Conservation (phyloP, 2,329 filamentous ascomycete species). For the Emergomyces orientalis region DNA sequence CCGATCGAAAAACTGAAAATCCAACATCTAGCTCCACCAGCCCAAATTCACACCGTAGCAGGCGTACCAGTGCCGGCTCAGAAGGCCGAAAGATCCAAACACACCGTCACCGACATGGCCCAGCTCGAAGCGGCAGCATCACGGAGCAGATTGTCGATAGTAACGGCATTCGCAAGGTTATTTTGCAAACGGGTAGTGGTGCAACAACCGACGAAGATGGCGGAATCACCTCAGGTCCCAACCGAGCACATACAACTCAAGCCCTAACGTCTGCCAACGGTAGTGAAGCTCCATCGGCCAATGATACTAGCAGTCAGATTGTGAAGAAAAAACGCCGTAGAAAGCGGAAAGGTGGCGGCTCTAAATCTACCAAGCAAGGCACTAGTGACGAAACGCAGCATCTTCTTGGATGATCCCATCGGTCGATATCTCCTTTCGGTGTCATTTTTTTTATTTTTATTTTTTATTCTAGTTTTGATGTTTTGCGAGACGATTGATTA, state of each 20-base stretch:
- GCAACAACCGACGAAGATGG: slow-evolving; percentile 25
- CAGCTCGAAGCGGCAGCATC: slow-evolving; percentile 63
- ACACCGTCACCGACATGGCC: slow-evolving; percentile 30
- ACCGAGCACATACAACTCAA: slow-evolving; percentile 4
- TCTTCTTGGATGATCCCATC: neutral
- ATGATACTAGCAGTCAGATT: slow-evolving; percentile 7
- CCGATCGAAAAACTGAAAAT: neutral
- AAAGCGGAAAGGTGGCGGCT: slow-evolving; percentile 14
- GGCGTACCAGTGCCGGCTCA: neutral
- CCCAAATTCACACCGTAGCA: neutral
- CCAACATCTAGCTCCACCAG: neutral
- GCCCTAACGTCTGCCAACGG: slow-evolving; percentile 2
- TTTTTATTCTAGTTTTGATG: neutral
- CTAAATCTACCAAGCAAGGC: neutral
- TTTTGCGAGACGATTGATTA: too few relatives aligned
- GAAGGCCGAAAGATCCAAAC: slow-evolving; percentile 20
- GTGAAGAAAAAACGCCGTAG: slow-evolving; percentile 23
- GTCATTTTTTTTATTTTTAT: neutral
- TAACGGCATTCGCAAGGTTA: slow-evolving; percentile 64
- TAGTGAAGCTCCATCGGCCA: slow-evolving; percentile 8
- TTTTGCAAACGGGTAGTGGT: slow-evolving; percentile 57
- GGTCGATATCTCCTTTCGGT: neutral
- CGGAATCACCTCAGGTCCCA: slow-evolving; percentile 8
- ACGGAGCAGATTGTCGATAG: slow-evolving; percentile 69
- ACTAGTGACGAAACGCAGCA: neutral